phyloP scores from a whole-genome alignment of 2,329 filamentous ascomycete genomes.

The Cercospora canescens region DNA sequence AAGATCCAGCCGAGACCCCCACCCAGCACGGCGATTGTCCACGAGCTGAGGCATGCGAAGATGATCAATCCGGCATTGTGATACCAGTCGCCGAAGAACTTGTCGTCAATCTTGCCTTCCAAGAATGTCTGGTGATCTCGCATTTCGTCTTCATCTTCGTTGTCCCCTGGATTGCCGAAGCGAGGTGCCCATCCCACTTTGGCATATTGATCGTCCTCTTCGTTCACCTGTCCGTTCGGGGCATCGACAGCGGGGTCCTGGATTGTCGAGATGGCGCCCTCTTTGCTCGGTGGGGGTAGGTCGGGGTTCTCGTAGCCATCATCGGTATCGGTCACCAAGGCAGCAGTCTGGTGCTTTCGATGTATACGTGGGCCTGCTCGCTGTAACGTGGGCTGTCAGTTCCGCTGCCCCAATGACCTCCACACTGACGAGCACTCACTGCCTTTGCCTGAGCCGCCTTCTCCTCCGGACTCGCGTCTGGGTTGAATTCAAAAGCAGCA shows the following conservation, averaged over 20 bases:
- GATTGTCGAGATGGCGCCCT: constrained; percentile 60
- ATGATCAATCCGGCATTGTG: constrained; percentile 94
- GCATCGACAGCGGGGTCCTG: constrained; percentile 47
- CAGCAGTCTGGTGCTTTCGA: constrained; percentile 63
- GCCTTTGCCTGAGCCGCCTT: constrained; percentile 78
- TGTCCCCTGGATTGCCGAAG: constrained; percentile 68
- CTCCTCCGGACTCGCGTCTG: constrained; percentile 77
- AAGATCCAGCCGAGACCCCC: constrained; percentile 93
- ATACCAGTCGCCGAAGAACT: constrained; percentile 97
- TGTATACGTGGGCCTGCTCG: constrained; percentile 26
- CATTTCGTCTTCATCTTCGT: constrained; percentile 60
- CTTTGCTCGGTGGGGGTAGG: constrained; percentile 72
- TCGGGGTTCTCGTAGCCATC: constrained; percentile 71
- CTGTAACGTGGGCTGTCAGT: constrained; percentile 25
- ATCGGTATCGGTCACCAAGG: constrained; percentile 77
- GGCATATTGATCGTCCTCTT: constrained; percentile 45
- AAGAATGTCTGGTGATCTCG: constrained; percentile 87
- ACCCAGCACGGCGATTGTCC: constrained; percentile 84
- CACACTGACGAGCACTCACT: constrained; percentile 47
- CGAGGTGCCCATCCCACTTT: constrained; percentile 84
- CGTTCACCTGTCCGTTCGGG: constrained; percentile 53
- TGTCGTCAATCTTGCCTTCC: constrained; percentile 81
- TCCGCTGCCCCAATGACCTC: background rate
- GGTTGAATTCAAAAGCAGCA: constrained; percentile 81
- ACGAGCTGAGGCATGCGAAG: constrained; percentile 87